Evolutionary conservation across 139 green algal genomes (phyloP), one percentile per base, ranked within the genome.

Genomic region (Eudorina sp.): DNA sequence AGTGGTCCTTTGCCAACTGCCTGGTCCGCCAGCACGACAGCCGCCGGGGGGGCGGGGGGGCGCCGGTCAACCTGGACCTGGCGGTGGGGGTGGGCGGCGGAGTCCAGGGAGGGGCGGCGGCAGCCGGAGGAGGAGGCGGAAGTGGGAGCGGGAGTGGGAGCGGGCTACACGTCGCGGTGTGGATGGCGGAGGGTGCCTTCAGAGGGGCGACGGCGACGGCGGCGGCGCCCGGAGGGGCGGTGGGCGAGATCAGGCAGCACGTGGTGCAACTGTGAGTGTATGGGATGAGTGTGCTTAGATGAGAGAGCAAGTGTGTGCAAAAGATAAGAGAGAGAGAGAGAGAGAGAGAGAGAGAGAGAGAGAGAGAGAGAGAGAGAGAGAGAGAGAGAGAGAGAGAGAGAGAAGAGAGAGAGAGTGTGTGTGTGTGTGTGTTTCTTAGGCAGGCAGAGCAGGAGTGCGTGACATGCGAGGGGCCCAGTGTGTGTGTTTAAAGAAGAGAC

Each of bases 1-100:
- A 91, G 86, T 93, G 90, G 90, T 91, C 86, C 48, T 93, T 91
- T 41, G 73, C 88, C 41, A 91, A 89, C 81, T 9, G 38, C 16
- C 60, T 81, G 8, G 85, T 88, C n/a, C 82, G 82, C 45, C 16
- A n/a, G 6, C 53, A 73, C 46, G 82, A 80, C 48, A 40, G 45
- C 62, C n/a, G 64, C 31, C 82, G 66, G 38, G 70, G 40, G 70
- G n/a, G 46, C 9, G 51, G 25, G 14, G n/a, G 11, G 41, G 79
- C 53, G 41, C 14, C 29, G 29, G 25, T 62, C 66, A 88, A 88
- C 64, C 48, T 88, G 82, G 82, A 18, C 19, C 8, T 79, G 68
- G 82, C 64, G 25, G 82, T 79, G 46, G 64, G 14, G n/a, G 80
- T 72, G n/a, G 62, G 62, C 27, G 62, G 62, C 62, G 27, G 31